phyloP scores from a whole-genome alignment of 495 filamentous ascomycete species.

The Darksidea phi region DNA sequence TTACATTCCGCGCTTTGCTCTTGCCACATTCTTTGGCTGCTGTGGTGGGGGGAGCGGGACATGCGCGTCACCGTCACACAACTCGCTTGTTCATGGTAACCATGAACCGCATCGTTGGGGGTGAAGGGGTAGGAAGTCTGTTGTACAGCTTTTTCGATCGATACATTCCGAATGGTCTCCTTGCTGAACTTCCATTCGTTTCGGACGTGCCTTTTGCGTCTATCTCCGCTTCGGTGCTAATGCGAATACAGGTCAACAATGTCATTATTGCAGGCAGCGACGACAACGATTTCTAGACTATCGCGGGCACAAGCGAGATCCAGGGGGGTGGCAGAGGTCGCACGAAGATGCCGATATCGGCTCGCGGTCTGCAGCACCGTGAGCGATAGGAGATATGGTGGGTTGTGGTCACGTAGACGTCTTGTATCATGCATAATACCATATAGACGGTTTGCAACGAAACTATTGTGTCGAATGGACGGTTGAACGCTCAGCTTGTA shows the following conservation, averaged over 20 bases:
- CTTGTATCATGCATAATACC: not conserved
- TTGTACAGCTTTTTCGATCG: not conserved
- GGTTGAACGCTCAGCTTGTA: not conserved
- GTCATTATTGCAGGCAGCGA: constrained; percentile 93
- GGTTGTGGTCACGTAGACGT: not conserved
- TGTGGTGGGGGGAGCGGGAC: not conserved
- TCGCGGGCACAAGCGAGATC: not conserved
- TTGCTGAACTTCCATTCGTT: too few relatives aligned
- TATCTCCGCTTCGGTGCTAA: constrained; percentile 14
- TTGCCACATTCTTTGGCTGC: not conserved
- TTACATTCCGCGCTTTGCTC: not conserved
- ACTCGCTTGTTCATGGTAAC: not conserved
- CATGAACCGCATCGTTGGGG: constrained; percentile 10
- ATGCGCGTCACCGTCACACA: not conserved
- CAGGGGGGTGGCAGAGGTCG: not conserved
- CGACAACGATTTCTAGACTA: constrained; percentile 78
- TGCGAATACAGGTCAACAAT: constrained; percentile 63
- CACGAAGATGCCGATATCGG: not conserved
- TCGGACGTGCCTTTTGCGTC: not conserved
- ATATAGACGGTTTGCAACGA: too few relatives aligned
- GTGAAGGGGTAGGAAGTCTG: not conserved
- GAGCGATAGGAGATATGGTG: not conserved
- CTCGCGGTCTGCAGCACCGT: not conserved
- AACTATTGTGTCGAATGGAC: not conserved
- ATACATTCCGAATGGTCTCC: not conserved